Conservation (phyloP, 1,139 yeast species). For the Saccharomycopsis crataegensis region DNA sequence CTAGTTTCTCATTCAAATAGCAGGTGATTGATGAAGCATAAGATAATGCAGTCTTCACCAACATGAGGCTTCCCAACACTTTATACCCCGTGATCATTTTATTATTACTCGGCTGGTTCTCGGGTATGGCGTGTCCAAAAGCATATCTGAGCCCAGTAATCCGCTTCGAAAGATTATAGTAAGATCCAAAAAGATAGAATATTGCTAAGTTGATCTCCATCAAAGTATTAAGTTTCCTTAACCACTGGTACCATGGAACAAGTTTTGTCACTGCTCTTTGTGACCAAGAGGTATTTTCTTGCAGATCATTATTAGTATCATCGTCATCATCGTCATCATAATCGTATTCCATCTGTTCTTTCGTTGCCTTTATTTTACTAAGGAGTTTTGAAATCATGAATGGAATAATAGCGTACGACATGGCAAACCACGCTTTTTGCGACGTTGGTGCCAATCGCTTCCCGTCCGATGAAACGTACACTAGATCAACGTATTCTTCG, state of each 20-base stretch:
- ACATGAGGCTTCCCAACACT: conserved; percentile 58
- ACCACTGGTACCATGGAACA: no score
- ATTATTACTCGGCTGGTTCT: conserved; percentile 30
- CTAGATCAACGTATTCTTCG: conserved; percentile 85
- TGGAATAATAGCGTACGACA: conserved; percentile 52
- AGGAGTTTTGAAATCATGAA: conserved; percentile 35
- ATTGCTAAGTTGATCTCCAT: conserved; percentile 69
- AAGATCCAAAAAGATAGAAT: conserved; percentile 76
- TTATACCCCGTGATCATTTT: conserved; percentile 54
- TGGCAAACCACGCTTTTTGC: conserved; percentile 45
- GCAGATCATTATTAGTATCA: neutral
- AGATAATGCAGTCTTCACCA: conserved; percentile 8
- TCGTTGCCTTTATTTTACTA: conserved; percentile 8
- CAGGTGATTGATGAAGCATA: neutral
- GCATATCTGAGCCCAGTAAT: conserved; percentile 75
- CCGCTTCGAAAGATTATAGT: conserved; percentile 71
- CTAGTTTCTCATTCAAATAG: conserved; percentile 4
- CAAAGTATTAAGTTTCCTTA: conserved; percentile 24
- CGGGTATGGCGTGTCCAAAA: conserved; percentile 53
- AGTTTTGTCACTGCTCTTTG: neutral
- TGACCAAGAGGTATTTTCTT: neutral
- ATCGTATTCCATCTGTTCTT: conserved; percentile 4
- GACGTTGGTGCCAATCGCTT: conserved; percentile 39
- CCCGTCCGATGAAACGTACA: conserved; percentile 54
- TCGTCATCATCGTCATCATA: conserved; percentile 19